Evolutionary conservation across 192 early-diverging fungal genomes (phyloP), one percentile per base, ranked within the genome.

Genomic region (Linnemannia elongata): DNA sequence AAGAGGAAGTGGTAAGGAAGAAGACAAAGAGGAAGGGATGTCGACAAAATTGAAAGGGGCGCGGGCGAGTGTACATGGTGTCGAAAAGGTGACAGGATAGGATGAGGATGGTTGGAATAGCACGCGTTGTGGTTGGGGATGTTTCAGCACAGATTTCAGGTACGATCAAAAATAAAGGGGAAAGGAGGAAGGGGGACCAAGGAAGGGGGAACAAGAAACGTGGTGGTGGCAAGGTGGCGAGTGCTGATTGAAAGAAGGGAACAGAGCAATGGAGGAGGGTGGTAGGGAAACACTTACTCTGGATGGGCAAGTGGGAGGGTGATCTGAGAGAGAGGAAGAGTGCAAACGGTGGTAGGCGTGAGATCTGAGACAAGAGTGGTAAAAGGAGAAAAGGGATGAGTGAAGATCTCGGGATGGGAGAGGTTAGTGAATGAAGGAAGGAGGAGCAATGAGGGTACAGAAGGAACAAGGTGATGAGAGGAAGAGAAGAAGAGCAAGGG

Each of bases 401-500:
- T 63, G 60, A 60, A 22, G 55, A 66, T 66, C 60, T 66, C 60
- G 9, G 76, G 60, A 77, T 45, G 41, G 55, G 4, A 22, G 24
- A 8, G 3, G 57, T 17, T 10, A 55, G 75, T 41, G 35, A 41
- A 38, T 15, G 38, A 20, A 45, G 52, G 77, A 70, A 69, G 77
- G 27, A 72, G 27, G 30, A 18, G 70, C 12, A 30, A 44, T 42
- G 76, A 52, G 68, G 0, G 69, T 20, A 15, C 7, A 55, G 57
- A 60, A 45, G 12, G 44, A 13, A 45, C 44, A 57, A 44, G 30
- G 70, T 12, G 44, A 44, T 42, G 76, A 52, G 45, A 18, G 69
- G 52, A 69, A 49, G 69, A 33, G 39, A 72, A 52, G 42, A 30
- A 74, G 72, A 72, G 52, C 27, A 41, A 45, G 72, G 63, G 42